These are phyloP conservation scores for Fusarium sulawesiense DNA, from an alignment of 2,329 filamentous ascomycete genomes.

Conservation along the genomic window DNA sequence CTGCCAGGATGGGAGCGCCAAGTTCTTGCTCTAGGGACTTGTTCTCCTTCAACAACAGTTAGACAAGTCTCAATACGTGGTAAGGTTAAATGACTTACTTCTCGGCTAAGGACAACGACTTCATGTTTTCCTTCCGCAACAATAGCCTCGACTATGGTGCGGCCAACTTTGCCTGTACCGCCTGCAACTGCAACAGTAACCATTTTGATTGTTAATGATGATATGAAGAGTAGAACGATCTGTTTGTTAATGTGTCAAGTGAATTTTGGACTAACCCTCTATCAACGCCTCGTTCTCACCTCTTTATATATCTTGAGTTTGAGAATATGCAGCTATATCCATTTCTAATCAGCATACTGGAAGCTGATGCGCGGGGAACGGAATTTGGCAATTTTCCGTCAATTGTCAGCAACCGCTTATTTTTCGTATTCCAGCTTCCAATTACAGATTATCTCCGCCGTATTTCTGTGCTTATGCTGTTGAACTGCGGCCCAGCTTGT, in stretches of 20 bases:
- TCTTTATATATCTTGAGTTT: background rate
- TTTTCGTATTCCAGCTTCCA: background rate
- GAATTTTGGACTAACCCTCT: accelerated
- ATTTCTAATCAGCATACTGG: background rate
- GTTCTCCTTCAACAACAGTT: background rate
- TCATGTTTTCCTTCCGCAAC: background rate
- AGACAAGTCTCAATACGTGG: accelerated
- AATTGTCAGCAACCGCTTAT: conserved; percentile 8
- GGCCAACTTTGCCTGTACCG: conserved; percentile 17
- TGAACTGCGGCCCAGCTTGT: background rate
- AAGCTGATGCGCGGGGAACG: background rate
- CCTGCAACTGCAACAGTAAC: conserved; percentile 16
- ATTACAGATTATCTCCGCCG: background rate
- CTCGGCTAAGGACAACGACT: conserved; percentile 2
- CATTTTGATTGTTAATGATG: background rate
- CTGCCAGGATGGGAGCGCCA: background rate
- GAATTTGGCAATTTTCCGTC: background rate
- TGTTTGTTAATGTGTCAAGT: background rate
- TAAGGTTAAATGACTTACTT: accelerated
- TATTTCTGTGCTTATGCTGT: background rate
- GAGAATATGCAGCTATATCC: background rate
- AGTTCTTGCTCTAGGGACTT: background rate
- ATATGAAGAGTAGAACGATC: accelerated
- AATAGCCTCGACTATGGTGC: conserved; percentile 4
- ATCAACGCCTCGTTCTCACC: accelerated